phyloP scores from a whole-genome alignment of 208 protist species.

The Angomonas ambiguus region DNA sequence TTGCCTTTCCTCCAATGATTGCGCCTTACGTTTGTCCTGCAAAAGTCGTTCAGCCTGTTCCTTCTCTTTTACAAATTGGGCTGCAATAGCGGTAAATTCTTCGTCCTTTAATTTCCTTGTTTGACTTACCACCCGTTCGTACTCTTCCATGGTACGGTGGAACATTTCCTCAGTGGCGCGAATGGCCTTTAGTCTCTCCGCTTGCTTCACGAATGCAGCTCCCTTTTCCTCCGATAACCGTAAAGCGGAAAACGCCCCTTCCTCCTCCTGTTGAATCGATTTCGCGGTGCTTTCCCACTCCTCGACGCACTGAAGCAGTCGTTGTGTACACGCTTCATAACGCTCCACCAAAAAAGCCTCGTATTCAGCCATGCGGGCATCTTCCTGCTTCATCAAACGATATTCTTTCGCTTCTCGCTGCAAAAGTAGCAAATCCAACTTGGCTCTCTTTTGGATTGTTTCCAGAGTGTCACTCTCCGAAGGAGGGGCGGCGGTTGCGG shows the following conservation, averaged over 20 bases:
- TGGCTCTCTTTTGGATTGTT: slow-evolving; percentile 25
- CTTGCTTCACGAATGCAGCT: slow-evolving; percentile 22
- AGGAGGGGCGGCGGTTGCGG: not conserved
- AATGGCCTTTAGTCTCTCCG: not conserved
- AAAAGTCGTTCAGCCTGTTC: not conserved
- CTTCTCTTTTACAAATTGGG: slow-evolving; percentile 20
- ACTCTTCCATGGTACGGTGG: slow-evolving; percentile 7
- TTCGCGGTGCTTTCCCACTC: not conserved
- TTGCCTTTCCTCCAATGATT: not conserved
- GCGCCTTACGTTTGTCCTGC: not conserved
- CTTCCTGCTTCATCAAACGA: slow-evolving; percentile 42
- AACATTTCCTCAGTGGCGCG: not conserved
- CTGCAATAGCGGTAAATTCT: slow-evolving; percentile 21
- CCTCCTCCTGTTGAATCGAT: slow-evolving; percentile 12
- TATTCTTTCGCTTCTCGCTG: slow-evolving; percentile 25
- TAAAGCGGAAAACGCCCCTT: slow-evolving; percentile 21
- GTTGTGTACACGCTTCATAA: slow-evolving; percentile 15
- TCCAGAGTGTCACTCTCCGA: slow-evolving; percentile 8
- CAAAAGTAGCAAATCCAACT: slow-evolving; percentile 26
- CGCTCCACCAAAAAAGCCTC: slow-evolving; percentile 22
- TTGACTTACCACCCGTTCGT: not conserved
- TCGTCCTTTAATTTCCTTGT: slow-evolving; percentile 11
- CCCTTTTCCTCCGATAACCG: slow-evolving; percentile 10
- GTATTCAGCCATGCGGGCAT: slow-evolving; percentile 27
- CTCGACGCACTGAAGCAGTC: slow-evolving; percentile 12